phyloP scores from a whole-genome alignment of 768 basidiomycete species.

The Kwoniella botswanensis region DNA sequence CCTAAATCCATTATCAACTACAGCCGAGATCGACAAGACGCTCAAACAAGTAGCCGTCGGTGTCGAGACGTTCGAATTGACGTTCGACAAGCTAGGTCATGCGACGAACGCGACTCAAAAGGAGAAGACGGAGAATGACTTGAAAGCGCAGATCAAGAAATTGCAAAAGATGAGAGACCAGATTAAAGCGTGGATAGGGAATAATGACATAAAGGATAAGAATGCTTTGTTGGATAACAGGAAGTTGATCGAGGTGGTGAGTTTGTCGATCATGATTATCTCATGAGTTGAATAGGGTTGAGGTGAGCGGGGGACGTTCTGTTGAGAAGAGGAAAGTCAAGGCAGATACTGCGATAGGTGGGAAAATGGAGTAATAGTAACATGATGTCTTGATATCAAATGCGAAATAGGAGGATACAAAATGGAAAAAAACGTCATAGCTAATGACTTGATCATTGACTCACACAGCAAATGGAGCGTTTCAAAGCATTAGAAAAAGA shows the following conservation, averaged over 20 bases:
- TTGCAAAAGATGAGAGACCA: constrained; percentile 81
- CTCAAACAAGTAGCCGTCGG: constrained; percentile 96
- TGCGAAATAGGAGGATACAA: no score
- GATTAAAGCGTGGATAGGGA: constrained; percentile 94
- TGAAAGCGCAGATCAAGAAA: constrained; percentile 99
- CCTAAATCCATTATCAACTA: neutral
- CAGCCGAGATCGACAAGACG: constrained; percentile 98
- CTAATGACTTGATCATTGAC: neutral
- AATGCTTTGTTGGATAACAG: constrained; percentile 86
- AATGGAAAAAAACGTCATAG: neutral
- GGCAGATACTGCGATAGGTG: no score
- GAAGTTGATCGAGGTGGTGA: constrained; percentile 92
- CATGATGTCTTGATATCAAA: no score
- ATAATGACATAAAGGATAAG: constrained; percentile 99
- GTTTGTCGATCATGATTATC: constrained; percentile 35
- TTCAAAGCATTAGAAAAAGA: constrained; percentile 99
- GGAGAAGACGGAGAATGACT: constrained; percentile 92
- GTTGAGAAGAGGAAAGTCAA: neutral
- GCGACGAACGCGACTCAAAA: constrained; percentile 97
- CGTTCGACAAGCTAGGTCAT: constrained; percentile 97
- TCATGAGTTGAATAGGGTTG: neutral
- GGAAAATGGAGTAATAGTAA: no score
- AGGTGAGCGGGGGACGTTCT: neutral
- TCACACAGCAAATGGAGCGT: constrained; percentile 96
- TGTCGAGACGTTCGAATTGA: constrained; percentile 67